These are phyloP conservation scores for Talaromyces stipitatus DNA, from an alignment of 495 filamentous ascomycete genomes.

Conservation along the genomic window DNA sequence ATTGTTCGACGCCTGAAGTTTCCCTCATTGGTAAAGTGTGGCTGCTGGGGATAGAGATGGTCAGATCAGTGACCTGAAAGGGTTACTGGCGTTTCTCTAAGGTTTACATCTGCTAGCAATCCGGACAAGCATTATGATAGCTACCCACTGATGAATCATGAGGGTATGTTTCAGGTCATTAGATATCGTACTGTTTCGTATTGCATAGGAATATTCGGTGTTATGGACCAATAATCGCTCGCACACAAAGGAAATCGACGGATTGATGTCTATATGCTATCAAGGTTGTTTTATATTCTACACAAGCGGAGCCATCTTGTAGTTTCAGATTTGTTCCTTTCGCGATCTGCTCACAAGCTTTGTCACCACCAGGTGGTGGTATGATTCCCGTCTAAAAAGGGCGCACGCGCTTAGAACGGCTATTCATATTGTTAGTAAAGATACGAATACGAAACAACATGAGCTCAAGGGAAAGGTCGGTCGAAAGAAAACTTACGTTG, in stretches of 20 bases:
- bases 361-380: not conserved
- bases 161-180: no score
- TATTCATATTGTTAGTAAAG: not conserved
- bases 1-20: not conserved
- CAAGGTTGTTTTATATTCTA: slow-evolving; percentile 1
- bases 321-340: not conserved
- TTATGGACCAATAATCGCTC: not conserved
- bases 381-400: not conserved
- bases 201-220: not conserved
- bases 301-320: not conserved
- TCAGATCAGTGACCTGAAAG: not conserved
- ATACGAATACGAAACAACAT: not conserved
- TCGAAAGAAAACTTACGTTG: slow-evolving; percentile 36
- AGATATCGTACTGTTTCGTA: no score
- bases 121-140: no score
- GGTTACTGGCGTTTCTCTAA: not conserved
- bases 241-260: slow-evolving; percentile 4
- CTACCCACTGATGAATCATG: no score
- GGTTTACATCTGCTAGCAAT: no score
- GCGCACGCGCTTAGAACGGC: not conserved
- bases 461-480: not conserved
- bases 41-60: not conserved
- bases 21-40: slow-evolving; percentile 1
- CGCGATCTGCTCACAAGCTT: not conserved
- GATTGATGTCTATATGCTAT: slow-evolving; percentile 5